A percentile compares a stretch with the other conserved stretches of the same genome.
Conservation (phyloP, 768 basidiomycete genomes). For the Mrakia gelida region DNA sequence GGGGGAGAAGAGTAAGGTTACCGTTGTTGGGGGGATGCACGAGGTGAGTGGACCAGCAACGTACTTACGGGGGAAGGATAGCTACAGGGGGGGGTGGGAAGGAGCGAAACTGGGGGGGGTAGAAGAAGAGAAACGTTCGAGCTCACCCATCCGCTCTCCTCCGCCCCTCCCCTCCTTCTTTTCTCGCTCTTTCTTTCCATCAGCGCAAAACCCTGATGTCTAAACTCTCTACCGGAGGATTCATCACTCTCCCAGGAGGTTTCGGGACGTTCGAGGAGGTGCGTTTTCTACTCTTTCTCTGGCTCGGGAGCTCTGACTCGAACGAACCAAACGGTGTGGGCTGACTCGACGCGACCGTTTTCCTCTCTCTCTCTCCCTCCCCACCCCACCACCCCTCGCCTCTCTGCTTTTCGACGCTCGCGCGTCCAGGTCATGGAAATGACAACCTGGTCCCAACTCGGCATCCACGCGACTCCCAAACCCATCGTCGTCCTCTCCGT, state of each 20-base stretch:
- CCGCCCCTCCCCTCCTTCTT: too few species aligned
- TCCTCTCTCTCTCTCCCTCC: too few species aligned
- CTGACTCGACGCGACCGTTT: background rate
- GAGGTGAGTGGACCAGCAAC: slow-evolving; percentile 42
- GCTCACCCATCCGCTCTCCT: background rate
- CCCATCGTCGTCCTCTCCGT: slow-evolving; percentile 62
- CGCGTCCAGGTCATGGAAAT: slow-evolving; percentile 71
- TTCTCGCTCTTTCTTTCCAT: background rate
- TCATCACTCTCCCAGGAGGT: slow-evolving; percentile 86
- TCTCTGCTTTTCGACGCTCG: too few species aligned
- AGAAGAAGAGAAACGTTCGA: background rate
- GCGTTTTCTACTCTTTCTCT: slow-evolving; percentile 14
- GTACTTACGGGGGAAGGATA: too few species aligned
- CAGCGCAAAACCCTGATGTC: slow-evolving; percentile 90
- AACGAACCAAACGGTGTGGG: too few species aligned
- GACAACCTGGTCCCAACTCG: slow-evolving; percentile 88
- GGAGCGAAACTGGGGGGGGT: background rate
- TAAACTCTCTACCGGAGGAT: slow-evolving; percentile 62
- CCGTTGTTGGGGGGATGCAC: slow-evolving; percentile 43
- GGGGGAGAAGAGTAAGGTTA: slow-evolving; percentile 25
- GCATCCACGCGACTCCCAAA: slow-evolving; percentile 61
- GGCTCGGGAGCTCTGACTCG: too few species aligned
- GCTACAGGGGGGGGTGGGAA: background rate
- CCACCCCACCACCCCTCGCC: background rate
- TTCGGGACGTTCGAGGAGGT: slow-evolving; percentile 96